A percentile compares a stretch with the other conserved stretches of the same genome.
phyloP scores from a whole-genome alignment of 1,284 basidiomycete species.

The Ganoderma resinaceum region DNA sequence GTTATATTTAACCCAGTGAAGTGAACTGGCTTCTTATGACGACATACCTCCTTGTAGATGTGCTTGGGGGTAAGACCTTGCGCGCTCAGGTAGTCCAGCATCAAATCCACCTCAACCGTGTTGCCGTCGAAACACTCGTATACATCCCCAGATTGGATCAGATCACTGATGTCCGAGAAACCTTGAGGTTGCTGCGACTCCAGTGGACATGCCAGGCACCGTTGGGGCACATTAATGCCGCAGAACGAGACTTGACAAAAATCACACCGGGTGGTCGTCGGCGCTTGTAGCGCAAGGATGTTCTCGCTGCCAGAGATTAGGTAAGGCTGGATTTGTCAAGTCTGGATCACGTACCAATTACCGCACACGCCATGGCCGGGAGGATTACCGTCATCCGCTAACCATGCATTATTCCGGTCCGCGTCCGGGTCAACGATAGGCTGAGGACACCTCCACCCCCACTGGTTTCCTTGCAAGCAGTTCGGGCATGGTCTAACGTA shows the following conservation, averaged over 20 bases:
- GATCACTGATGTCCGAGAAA: conserved; percentile 67
- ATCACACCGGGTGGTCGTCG: conserved; percentile 78
- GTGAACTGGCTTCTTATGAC: not conserved
- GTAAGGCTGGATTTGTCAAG: not conserved
- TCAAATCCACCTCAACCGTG: conserved; percentile 77
- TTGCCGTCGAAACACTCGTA: conserved; percentile 82
- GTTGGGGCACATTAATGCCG: conserved; percentile 72
- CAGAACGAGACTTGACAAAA: conserved; percentile 81
- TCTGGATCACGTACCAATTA: conserved; percentile 61
- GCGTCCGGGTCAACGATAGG: conserved; percentile 72
- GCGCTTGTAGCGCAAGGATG: conserved; percentile 70
- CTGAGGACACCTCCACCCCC: conserved; percentile 75
- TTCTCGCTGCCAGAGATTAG: conserved; percentile 58
- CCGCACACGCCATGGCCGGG: conserved; percentile 79
- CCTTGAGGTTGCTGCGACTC: conserved; percentile 70
- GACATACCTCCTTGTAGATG: conserved; percentile 74
- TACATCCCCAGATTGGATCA: conserved; percentile 74
- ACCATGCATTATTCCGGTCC: conserved; percentile 75
- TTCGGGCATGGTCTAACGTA: conserved; percentile 79
- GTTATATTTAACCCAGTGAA: not conserved
- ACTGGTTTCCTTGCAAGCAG: conserved; percentile 68
- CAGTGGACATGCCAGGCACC: conserved; percentile 69
- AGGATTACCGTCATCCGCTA: conserved; percentile 72
- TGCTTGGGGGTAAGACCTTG: conserved; percentile 66
- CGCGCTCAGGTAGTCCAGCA: conserved; percentile 75